Percentiles rank a stretch among this genome's conserved stretches.
Conservation (phyloP, 106 monocot genomes). For the Allium fistulosum region DNA sequence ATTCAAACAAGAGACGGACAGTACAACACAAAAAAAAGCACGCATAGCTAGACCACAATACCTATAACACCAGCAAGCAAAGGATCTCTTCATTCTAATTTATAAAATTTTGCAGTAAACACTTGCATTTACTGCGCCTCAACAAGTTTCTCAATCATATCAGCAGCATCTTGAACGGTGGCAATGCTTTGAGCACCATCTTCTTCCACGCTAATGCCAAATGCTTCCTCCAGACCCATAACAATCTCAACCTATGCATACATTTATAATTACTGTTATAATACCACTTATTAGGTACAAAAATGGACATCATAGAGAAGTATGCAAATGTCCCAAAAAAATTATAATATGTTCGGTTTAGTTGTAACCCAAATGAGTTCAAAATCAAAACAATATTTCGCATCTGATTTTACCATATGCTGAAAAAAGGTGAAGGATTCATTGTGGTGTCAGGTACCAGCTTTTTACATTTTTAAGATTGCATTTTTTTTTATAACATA, state of each 20-base stretch:
- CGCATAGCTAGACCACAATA: too few relatives aligned
- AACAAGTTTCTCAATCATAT: conserved; percentile 47
- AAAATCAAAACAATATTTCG: background rate
- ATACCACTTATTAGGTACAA: background rate
- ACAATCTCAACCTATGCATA: conserved; percentile 44
- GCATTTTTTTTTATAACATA: too few relatives aligned
- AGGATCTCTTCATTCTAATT: too few relatives aligned
- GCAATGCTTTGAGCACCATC: conserved; percentile 38
- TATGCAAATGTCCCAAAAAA: background rate
- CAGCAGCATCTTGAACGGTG: conserved; percentile 59
- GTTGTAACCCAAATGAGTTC: background rate
- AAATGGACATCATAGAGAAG: background rate
- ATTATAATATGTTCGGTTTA: background rate
- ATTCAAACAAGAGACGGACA: too few relatives aligned
- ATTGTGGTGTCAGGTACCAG: too few relatives aligned
- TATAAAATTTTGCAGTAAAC: too few relatives aligned
- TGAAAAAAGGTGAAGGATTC: background rate
- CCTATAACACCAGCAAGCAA: too few relatives aligned
- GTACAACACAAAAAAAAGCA: too few relatives aligned
- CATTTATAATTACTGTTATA: background rate
- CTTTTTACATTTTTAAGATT: too few relatives aligned
- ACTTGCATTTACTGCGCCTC: background rate
- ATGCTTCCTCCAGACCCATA: conserved; percentile 51
- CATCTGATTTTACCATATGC: too few relatives aligned
- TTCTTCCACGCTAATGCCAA: conserved; percentile 46